Base-by-base conservation (phyloP, 495 filamentous ascomycete genomes). In the Penicillium argentinense region DNA sequence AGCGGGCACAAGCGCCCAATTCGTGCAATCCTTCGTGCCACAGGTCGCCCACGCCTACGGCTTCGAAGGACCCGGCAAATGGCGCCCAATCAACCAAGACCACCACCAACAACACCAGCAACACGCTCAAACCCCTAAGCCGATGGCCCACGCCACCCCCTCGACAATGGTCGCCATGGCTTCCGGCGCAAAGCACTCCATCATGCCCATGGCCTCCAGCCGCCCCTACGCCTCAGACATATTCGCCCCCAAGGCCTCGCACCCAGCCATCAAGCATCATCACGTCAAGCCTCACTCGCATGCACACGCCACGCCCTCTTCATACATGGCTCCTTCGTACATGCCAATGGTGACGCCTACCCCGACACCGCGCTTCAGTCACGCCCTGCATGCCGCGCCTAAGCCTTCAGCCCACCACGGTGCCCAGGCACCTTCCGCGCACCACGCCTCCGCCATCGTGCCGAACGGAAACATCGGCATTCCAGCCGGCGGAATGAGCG, bases 401-500 rank as follows among this genome's bases (percentile, higher is more conserved):
- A 8, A 3, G 24, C 38, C 19, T 39, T 18, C 13, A 36, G n/a
- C n/a, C n/a, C n/a, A n/a, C n/a, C n/a, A n/a, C n/a, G n/a, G n/a
- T n/a, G n/a, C n/a, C 44, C 18, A 37, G 13, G 17, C 34, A 19
- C 17, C 33, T 36, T 2, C 37, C 9, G 17, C 21, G 14, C 6
- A 24, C 12, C 19, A 34, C 12, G 13, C 18, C 16, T 16, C 25
- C 16, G 36, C n/a, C 28, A 19, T 41, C 21, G 38, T 9, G 12
- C 19, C 25, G 9, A 34, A 42, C 13, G 4, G 4, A 16, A 23
- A 26, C 5, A 22, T 41, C 38, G 45, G 28, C 4, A 13, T 39
- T 16, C 45, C 45, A 13, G 37, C 18, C 17, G 33, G 33, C 21
- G 33, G 33, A 12, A 36, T 36, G 33, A 18, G 33, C 17, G 33